Conservation (phyloP, 352 stramenopile species). For the Globisporangium perplexum region DNA sequence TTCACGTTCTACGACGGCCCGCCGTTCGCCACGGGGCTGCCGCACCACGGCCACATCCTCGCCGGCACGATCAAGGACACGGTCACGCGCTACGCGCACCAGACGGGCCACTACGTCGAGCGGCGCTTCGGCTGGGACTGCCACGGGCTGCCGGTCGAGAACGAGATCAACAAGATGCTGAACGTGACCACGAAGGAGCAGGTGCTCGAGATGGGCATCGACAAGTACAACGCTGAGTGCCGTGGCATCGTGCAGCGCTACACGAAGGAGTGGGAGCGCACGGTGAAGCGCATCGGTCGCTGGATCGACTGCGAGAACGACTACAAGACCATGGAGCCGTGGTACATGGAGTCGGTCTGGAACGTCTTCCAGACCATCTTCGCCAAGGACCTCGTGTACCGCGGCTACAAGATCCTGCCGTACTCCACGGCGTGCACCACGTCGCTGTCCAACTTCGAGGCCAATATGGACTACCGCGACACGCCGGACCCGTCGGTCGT, state of each 20-base stretch:
- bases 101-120: conserved; percentile 96
- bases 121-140: conserved; percentile 99
- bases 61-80: conserved; percentile 99
- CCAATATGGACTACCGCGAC: conserved; percentile 99
- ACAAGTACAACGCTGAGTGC: conserved; percentile 99
- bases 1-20: conserved; percentile 99
- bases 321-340: conserved; percentile 99
- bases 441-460: conserved; percentile 99
- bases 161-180: conserved; percentile 99
- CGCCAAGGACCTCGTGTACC: conserved; percentile 98
- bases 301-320: conserved; percentile 99
- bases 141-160: conserved; percentile 98
- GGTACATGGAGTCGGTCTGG: conserved; percentile 99
- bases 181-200: conserved; percentile 97
- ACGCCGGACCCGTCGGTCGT: conserved; percentile 97
- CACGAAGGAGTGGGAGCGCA: conserved; percentile 98
- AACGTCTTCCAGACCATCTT: conserved; percentile 99
- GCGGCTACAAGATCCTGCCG: conserved; percentile 99
- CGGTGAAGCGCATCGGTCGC: conserved; percentile 96
- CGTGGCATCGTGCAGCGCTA: conserved; percentile 97
- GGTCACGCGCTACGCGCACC: conserved; percentile 99
- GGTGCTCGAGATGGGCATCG: conserved; percentile 96
- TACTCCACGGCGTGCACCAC: conserved; percentile 98
- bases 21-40: conserved; percentile 97
- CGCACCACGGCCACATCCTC: conserved; percentile 98